Evolutionary conservation across 192 early-diverging fungal genomes (phyloP), one percentile per base, ranked within the genome.

Genomic region (Irineochytrium annulatum): DNA sequence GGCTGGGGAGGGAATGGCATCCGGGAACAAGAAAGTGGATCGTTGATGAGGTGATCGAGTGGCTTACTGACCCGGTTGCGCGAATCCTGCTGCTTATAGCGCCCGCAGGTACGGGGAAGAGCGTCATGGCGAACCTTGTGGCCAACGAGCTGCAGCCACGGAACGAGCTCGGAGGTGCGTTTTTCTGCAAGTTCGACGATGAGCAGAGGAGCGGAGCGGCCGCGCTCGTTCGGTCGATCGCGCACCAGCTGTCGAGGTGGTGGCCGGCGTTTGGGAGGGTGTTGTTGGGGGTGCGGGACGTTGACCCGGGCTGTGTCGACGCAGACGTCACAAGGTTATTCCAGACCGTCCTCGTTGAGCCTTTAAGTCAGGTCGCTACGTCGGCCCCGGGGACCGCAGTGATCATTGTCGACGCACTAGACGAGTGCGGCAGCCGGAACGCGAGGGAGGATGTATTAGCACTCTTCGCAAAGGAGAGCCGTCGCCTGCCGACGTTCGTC

Each of bases 121-220:
- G 52, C 55, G 22, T 69, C 39, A 57, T 69, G 54, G 32, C 33
- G 20, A 55, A 20, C 6, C 33, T 43, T 14, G 41, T 55, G 22
- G 34, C 34, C 27, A 41, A 55, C 28, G 28, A 43, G n/a, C 66
- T 43, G 17, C 69, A 62, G 33, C 5, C 51, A 19, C 32, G 43
- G 34, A 39, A 55, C 41, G n/a, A 33, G 28, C 35, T 71, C 20
- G 65, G 65, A 27, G 61, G 45, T 19, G n/a, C 54, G 5, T 69
- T 69, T 39, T 69, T 69, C 41, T 65, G 63, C 57, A 24, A 59
- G 31, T 57, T 62, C 52, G 46, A 67, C 39, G 65, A 67, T 46
- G 34, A 52, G 6, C 28, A 67, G 16, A 48, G 59, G 34, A 62
- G 31, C 48, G 33, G 31, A 34, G 20, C 45, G 14, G 14, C 14